Evolutionary conservation across 1,284 basidiomycete species (phyloP).

Genomic region (Puccinia horiana): DNA sequence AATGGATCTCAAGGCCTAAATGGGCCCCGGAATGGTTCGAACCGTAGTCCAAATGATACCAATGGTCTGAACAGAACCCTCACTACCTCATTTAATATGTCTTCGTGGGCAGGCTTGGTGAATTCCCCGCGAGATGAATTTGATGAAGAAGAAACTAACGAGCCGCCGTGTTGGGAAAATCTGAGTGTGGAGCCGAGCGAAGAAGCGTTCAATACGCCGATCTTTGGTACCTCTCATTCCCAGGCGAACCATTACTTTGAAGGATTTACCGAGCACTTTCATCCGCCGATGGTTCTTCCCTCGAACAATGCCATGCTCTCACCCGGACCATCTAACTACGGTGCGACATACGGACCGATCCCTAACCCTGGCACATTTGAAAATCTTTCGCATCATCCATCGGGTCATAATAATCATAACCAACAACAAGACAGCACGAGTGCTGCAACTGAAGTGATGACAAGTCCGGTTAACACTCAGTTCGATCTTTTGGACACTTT

Average conservation of each 20-base stretch:
- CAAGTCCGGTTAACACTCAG: slow-evolving; percentile 38
- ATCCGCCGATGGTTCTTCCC: slow-evolving; percentile 44
- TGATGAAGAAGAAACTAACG: slow-evolving; percentile 42
- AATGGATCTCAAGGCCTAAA: slow-evolving; percentile 9
- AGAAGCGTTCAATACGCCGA: slow-evolving; percentile 28
- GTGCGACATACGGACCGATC: slow-evolving; percentile 24
- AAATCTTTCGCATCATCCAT: slow-evolving; percentile 4
- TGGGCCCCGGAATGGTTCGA: neutral
- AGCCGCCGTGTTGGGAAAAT: slow-evolving; percentile 45
- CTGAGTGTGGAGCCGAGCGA: slow-evolving; percentile 34
- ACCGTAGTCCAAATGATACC: slow-evolving; percentile 2
- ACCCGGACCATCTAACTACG: slow-evolving; percentile 2
- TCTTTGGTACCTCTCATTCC: slow-evolving; percentile 35
- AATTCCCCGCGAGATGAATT: slow-evolving; percentile 31
- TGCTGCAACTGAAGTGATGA: slow-evolving; percentile 14
- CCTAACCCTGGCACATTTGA: slow-evolving; percentile 9
- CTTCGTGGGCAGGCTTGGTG: slow-evolving; percentile 31
- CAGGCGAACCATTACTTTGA: slow-evolving; percentile 32
- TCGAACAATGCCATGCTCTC: slow-evolving; percentile 14
- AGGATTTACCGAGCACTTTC: slow-evolving; percentile 40
- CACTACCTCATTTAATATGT: slow-evolving; percentile 15
- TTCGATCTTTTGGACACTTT: slow-evolving; percentile 46
- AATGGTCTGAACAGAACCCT: slow-evolving; percentile 36
- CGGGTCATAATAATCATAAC: neutral
- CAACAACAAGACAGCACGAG: neutral